Evolutionary conservation across 169 alveolate species (phyloP).

Genomic region (Plasmodium sp.): DNA sequence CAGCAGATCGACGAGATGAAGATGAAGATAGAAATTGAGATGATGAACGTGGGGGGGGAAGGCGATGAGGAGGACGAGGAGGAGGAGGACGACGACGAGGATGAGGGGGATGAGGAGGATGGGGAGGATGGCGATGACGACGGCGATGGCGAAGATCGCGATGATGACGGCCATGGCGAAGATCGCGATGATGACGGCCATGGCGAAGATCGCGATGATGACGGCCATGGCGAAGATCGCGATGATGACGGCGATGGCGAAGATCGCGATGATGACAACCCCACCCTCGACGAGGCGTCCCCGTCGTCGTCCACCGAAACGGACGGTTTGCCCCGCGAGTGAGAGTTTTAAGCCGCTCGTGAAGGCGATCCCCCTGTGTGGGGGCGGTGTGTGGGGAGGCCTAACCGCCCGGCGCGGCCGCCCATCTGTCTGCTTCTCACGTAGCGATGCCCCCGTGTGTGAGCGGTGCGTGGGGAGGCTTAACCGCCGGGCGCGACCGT

Average conservation of each 20-base stretch:
- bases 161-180: constrained; percentile 32
- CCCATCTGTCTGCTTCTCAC: neutral
- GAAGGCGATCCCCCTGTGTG: neutral
- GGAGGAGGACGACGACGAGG: constrained; percentile 6
- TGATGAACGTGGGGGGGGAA: constrained; percentile 45
- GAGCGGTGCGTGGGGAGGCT: too few species aligned
- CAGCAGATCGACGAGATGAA: constrained; percentile 70
- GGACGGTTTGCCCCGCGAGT: neutral
- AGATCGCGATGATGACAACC: constrained; percentile 10
- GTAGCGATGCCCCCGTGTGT: neutral
- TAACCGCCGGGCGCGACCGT: too few species aligned
- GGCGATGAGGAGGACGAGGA: neutral
- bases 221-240: neutral
- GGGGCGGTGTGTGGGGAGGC: too few species aligned
- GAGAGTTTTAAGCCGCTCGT: neutral
- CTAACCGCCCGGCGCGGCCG: too few species aligned
- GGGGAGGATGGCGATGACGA: constrained; percentile 1
- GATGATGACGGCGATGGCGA: constrained; percentile 3
- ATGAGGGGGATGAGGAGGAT: neutral
- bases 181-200: neutral
- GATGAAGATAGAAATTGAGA: constrained; percentile 63
- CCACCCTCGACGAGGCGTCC: neutral
- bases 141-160: constrained; percentile 5
- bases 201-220: neutral
- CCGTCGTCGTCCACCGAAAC: neutral